phyloP scores from a whole-genome alignment of 495 filamentous ascomycete species.

The Corynascus novoguineensis region DNA sequence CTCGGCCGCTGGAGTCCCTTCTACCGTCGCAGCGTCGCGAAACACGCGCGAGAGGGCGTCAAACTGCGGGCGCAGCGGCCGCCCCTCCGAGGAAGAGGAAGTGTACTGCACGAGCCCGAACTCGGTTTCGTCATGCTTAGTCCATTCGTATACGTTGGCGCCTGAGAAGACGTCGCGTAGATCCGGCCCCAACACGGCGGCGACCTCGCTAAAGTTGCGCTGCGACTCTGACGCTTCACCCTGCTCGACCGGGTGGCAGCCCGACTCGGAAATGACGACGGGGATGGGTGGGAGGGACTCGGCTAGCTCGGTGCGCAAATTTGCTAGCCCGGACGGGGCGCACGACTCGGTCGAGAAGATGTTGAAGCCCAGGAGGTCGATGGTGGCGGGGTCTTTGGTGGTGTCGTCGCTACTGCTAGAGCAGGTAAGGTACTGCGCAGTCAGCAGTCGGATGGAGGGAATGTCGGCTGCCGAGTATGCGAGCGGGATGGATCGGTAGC shows the following conservation, averaged over 20 bases:
- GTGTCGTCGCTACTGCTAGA: slow-evolving; percentile 45
- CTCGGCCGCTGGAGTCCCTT: neutral
- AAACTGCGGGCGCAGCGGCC: neutral
- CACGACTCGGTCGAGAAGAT: slow-evolving; percentile 45
- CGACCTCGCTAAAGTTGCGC: neutral
- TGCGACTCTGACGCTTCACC: neutral
- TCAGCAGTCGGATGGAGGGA: slow-evolving; percentile 63
- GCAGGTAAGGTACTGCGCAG: slow-evolving; percentile 78
- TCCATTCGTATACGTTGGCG: slow-evolving; percentile 71
- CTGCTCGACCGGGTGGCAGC: neutral
- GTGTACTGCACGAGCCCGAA: slow-evolving; percentile 55
- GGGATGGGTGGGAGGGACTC: neutral
- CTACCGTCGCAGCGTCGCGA: neutral
- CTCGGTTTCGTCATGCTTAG: slow-evolving; percentile 55
- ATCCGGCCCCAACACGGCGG: neutral
- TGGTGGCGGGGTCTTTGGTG: slow-evolving; percentile 33
- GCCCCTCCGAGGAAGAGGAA: neutral
- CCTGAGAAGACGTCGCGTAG: slow-evolving; percentile 53
- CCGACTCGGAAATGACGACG: slow-evolving; percentile 1
- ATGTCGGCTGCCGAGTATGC: slow-evolving; percentile 80
- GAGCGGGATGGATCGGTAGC: slow-evolving; percentile 70
- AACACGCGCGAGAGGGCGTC: neutral
- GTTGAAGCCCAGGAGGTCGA: slow-evolving; percentile 76
- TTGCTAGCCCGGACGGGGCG: neutral
- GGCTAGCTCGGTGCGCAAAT: neutral